Conservation (phyloP, 345 rosid genomes). For the Atalantia buxifolia region DNA sequence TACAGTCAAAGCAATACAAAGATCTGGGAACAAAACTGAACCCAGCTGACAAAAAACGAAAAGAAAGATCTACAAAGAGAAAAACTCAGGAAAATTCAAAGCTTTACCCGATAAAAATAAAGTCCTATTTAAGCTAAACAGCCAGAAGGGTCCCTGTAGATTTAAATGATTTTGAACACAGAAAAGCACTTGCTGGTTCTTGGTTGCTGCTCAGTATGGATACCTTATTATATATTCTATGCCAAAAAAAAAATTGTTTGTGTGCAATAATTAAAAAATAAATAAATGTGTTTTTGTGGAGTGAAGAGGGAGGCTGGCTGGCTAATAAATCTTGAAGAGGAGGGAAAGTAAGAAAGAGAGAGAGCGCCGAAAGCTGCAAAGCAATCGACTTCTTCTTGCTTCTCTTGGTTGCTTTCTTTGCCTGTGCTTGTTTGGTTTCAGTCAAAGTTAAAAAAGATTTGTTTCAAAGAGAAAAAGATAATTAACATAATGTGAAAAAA, state of each 20-base stretch:
- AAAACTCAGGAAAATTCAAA: conserved; percentile 8
- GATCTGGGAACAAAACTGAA: conserved; percentile 20
- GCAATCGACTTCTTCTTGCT: conserved; percentile 16
- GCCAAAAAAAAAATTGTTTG: not conserved
- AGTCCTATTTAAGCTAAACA: not conserved
- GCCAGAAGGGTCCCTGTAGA: conserved; percentile 16
- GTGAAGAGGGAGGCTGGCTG: not conserved
- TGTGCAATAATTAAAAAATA: not conserved
- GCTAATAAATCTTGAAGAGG: not conserved
- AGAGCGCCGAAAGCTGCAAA: conserved; percentile 47
- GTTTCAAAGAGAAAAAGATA: not conserved
- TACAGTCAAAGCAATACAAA: conserved; percentile 1
- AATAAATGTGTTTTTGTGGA: not conserved
- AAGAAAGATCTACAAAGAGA: conserved; percentile 25
- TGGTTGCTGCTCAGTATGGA: conserved; percentile 5
- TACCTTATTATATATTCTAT: conserved; percentile 10
- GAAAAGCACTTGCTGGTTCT: not conserved
- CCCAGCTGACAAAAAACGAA: conserved; percentile 8
- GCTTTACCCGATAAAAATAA: conserved; percentile 19
- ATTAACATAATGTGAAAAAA: not conserved
- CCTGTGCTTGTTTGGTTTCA: not conserved
- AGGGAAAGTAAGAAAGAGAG: conserved; percentile 6
- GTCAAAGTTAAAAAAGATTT: conserved; percentile 24
- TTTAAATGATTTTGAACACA: conserved; percentile 11
- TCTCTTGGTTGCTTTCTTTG: not conserved